Conservation (phyloP, 371 early-diverging fungal genomes). For the Syncephalis fuscata region DNA sequence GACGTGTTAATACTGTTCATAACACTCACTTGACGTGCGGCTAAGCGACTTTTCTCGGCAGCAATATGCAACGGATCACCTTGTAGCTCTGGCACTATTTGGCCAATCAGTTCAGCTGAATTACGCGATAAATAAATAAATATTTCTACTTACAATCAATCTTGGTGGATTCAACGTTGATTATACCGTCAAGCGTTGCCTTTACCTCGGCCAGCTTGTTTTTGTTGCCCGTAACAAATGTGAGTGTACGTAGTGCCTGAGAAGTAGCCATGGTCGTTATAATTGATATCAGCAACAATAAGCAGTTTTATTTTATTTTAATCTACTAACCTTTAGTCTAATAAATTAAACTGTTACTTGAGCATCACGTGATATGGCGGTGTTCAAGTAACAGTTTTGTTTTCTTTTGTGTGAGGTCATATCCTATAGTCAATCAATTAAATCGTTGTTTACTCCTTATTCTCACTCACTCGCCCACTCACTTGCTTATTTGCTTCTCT, state of each 20-base stretch:
- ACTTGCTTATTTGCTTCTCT: too few relatives aligned
- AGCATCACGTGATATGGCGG: too few relatives aligned
- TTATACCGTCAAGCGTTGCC: conserved; percentile 45
- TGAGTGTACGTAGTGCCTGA: not conserved
- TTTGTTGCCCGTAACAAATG: conserved; percentile 53
- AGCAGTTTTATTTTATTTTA: too few relatives aligned
- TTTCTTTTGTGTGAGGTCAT: too few relatives aligned
- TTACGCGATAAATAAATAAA: not conserved
- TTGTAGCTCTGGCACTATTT: conserved; percentile 74
- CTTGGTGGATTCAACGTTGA: conserved; percentile 43
- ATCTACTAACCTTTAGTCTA: too few relatives aligned
- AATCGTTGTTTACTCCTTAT: too few relatives aligned
- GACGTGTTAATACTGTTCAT: not conserved
- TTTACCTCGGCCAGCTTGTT: conserved; percentile 86
- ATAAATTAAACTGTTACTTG: too few relatives aligned
- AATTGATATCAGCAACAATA: too few relatives aligned
- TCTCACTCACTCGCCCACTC: too few relatives aligned
- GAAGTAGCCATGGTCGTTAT: not conserved
- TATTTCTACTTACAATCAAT: conserved; percentile 46
- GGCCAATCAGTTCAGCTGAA: not conserved
- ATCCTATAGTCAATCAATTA: too few relatives aligned
- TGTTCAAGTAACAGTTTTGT: too few relatives aligned
- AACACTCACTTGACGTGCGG: conserved; percentile 35
- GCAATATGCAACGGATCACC: conserved; percentile 62
- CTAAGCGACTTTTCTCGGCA: conserved; percentile 56